Percentiles rank a stretch among this genome's conserved stretches.
Conservation (phyloP, 345 rosid species). For the Pseudoturritis turrita region DNA sequence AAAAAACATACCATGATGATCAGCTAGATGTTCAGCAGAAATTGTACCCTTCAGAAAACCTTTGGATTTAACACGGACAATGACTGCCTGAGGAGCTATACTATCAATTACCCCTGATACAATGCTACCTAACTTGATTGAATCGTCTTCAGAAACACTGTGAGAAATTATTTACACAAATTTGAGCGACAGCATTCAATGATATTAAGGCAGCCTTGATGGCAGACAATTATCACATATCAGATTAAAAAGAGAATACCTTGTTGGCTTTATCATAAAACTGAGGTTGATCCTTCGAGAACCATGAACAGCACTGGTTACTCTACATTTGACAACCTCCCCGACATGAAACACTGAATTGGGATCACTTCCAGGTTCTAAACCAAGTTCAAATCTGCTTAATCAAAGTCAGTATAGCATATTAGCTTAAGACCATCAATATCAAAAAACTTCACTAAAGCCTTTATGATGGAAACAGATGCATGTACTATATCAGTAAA, state of each 20-base stretch:
- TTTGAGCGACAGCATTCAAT: conserved; percentile 6
- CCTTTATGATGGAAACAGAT: background rate
- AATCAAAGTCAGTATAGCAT: conserved; percentile 24
- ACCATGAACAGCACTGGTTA: conserved; percentile 56
- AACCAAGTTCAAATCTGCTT: conserved; percentile 84
- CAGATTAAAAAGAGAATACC: conserved; percentile 41
- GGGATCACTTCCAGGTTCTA: conserved; percentile 72
- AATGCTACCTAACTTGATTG: conserved; percentile 73
- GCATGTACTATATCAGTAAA: background rate
- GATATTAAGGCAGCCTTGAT: conserved; percentile 9
- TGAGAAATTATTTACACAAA: conserved; percentile 4
- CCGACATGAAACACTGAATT: conserved; percentile 71
- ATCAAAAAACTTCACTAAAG: background rate
- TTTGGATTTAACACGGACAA: conserved; percentile 54
- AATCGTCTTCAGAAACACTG: conserved; percentile 74
- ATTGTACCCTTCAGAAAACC: conserved; percentile 68
- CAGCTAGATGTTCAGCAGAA: conserved; percentile 79
- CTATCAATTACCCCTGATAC: conserved; percentile 78
- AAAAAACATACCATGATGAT: conserved; percentile 70
- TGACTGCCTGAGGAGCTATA: conserved; percentile 51
- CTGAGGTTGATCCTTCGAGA: conserved; percentile 81
- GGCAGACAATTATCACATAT: background rate
- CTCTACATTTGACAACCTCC: conserved; percentile 95
- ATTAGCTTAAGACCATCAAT: conserved; percentile 15
- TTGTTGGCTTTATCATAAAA: conserved; percentile 65